These are phyloP conservation scores for Yamadazyma trypodendri DNA, from an alignment of 1,139 yeast genomes.

Conservation along the genomic window DNA sequence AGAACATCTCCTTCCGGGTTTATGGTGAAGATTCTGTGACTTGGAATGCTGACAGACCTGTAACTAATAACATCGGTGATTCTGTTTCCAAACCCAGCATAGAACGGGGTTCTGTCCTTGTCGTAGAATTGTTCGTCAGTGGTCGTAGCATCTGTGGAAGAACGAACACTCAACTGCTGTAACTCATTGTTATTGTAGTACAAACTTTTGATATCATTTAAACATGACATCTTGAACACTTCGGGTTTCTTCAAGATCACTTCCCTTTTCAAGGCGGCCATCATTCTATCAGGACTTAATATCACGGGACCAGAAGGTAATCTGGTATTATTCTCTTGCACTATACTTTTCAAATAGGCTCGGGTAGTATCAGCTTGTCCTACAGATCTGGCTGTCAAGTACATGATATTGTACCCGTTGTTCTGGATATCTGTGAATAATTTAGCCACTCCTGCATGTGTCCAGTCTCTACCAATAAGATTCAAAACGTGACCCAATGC, in stretches of 20 bases:
- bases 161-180: background rate
- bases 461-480: conserved; percentile 96
- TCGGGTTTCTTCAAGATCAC: conserved; percentile 94
- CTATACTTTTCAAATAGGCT: conserved; percentile 74
- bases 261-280: conserved; percentile 91
- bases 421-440: conserved; percentile 78
- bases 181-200: conserved; percentile 30
- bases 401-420: conserved; percentile 92
- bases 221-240: conserved; percentile 96
- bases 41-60: conserved; percentile 90
- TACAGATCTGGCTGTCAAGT: conserved; percentile 90
- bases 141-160: background rate
- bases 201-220: conserved; percentile 77
- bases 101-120: conserved; percentile 69
- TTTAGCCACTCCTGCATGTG: conserved; percentile 93
- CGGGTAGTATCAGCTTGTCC: conserved; percentile 96
- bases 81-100: conserved; percentile 96
- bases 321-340: conserved; percentile 65
- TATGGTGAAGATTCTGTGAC: conserved; percentile 92
- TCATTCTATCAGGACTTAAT: conserved; percentile 92
- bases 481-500: conserved; percentile 96
- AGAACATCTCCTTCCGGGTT: conserved; percentile 97
- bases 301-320: conserved; percentile 94
- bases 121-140: conserved; percentile 17
- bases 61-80: conserved; percentile 97